These are phyloP conservation scores for Apiotrichum veenhuisii DNA, from an alignment of 1,284 basidiomycete genomes.

Conservation along the genomic window DNA sequence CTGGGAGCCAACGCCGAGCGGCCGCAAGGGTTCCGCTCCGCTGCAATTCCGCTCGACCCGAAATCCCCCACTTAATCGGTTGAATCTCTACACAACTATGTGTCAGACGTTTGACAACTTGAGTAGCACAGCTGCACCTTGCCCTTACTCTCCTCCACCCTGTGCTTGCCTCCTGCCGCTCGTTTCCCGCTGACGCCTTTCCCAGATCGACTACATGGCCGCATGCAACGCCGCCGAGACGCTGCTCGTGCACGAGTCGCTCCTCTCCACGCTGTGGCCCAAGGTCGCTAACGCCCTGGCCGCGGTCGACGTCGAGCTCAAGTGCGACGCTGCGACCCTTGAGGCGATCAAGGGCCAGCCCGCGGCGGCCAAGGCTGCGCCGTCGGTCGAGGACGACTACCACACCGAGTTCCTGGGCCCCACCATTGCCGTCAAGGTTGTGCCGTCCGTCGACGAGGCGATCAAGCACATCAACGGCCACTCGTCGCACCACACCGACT, in stretches of 20 bases:
- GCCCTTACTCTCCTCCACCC: too few species aligned
- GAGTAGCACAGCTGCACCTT: too few species aligned
- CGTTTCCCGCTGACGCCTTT: neutral
- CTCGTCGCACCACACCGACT: conserved; percentile 92
- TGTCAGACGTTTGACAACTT: too few species aligned
- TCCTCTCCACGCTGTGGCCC: conserved; percentile 73
- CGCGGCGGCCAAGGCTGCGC: conserved; percentile 52
- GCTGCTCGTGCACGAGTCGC: conserved; percentile 72
- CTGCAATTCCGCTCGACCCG: too few species aligned
- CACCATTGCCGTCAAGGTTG: conserved; percentile 71
- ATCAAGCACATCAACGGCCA: conserved; percentile 88
- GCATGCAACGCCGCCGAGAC: conserved; percentile 95
- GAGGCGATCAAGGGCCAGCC: conserved; percentile 51
- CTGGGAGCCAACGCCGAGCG: too few species aligned
- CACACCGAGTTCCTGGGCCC: conserved; percentile 83
- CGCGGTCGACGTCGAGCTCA: conserved; percentile 65
- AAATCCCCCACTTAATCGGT: too few species aligned
- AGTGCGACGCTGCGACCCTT: conserved; percentile 70
- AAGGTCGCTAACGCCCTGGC: conserved; percentile 71
- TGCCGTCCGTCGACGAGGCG: conserved; percentile 67
- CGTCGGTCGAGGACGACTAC: conserved; percentile 65
- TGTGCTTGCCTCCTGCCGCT: too few species aligned
- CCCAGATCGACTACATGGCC: conserved; percentile 88
- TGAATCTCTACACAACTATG: too few species aligned
- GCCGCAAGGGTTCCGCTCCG: too few species aligned